Evolutionary conservation across 306 rosid species (phyloP).

Genomic region (Phaseolus lunatus): DNA sequence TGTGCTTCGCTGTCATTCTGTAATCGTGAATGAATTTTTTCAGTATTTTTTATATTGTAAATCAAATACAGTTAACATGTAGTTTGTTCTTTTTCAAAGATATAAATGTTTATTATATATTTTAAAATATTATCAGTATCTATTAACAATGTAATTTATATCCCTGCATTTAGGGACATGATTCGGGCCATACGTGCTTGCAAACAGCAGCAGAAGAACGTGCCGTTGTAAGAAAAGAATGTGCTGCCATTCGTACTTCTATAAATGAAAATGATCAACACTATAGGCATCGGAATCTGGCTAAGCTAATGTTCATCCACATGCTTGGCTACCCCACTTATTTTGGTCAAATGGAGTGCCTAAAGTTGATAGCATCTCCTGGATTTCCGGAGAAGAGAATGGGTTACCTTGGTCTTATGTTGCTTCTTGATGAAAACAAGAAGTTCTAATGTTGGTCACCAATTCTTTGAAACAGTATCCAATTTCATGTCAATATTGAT

Average conservation of each 20-base stretch:
- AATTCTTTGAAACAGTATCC: constrained; percentile 32
- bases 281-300: constrained; percentile 21
- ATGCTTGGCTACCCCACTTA: constrained; percentile 22
- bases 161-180: not conserved
- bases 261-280: not conserved
- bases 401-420: constrained; percentile 28
- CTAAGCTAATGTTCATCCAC: constrained; percentile 31
- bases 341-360: constrained; percentile 30
- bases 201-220: constrained; percentile 32
- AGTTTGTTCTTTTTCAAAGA: not conserved
- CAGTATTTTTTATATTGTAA: not conserved
- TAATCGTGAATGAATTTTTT: not conserved
- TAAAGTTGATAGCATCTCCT: constrained; percentile 17
- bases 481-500: not conserved
- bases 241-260: constrained; percentile 16
- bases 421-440: constrained; percentile 19
- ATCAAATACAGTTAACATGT: not conserved
- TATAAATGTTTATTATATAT: not conserved
- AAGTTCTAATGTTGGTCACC: constrained; percentile 21
- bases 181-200: constrained; percentile 16
- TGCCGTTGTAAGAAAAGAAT: constrained; percentile 20
- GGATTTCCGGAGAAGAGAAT: constrained; percentile 27
- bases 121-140: not conserved
- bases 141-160: not conserved
- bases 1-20: constrained; percentile 1